Evolutionary conservation across 2,329 filamentous ascomycete genomes (phyloP).

Genomic region (Claviceps humidiphila): DNA sequence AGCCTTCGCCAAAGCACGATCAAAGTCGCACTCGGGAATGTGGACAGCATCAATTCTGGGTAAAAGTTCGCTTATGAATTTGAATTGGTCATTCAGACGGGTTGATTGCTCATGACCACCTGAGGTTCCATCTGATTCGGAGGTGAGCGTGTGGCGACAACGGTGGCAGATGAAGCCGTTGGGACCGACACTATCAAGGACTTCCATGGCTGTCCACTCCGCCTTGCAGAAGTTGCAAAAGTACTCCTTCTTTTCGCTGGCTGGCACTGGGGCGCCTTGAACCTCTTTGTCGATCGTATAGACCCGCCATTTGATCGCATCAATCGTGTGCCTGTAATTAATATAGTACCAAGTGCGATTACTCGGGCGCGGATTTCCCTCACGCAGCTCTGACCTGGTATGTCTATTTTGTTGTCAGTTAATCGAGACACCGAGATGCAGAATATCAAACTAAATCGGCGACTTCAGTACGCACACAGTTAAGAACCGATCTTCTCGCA

Average conservation of each 20-base stretch:
- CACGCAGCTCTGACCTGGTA: constrained; percentile 56
- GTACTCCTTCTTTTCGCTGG: constrained; percentile 82
- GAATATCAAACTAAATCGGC: background rate
- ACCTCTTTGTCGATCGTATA: constrained; percentile 81
- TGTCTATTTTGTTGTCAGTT: constrained; percentile 41
- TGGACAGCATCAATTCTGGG: constrained; percentile 63
- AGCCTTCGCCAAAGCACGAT: constrained; percentile 49
- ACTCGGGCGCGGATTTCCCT: constrained; percentile 68
- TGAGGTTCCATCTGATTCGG: constrained; percentile 52
- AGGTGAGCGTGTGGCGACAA: constrained; percentile 53
- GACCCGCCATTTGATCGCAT: constrained; percentile 90
- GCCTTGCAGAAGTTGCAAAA: constrained; percentile 69
- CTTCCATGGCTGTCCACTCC: constrained; percentile 83
- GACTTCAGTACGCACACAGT: constrained; percentile 46
- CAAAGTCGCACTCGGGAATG: constrained; percentile 63
- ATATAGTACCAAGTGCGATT: constrained; percentile 95
- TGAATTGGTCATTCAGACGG: constrained; percentile 65
- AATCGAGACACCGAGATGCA: background rate
- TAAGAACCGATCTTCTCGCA: constrained; percentile 77
- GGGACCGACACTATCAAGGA: constrained; percentile 60
- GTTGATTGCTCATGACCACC: constrained; percentile 62
- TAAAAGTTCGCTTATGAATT: constrained; percentile 63
- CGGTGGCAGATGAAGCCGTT: constrained; percentile 72
- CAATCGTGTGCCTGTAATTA: constrained; percentile 85
- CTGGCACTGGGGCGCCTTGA: constrained; percentile 68